Percentiles rank a stretch among this genome's conserved stretches.
phyloP scores from a whole-genome alignment of 768 basidiomycete genomes.

The Termitomyces sp. region DNA sequence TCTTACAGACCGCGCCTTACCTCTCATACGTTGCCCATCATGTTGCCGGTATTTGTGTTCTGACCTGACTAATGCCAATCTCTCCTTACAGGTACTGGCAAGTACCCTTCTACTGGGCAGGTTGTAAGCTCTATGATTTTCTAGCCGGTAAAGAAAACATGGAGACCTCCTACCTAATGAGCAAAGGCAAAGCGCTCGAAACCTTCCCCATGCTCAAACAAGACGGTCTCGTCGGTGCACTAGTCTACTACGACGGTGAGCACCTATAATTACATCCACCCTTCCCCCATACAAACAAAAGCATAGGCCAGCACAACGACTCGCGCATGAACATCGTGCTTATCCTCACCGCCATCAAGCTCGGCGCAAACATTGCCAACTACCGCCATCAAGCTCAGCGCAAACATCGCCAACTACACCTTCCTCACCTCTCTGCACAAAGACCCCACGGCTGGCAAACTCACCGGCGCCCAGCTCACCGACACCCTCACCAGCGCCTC shows the following conservation, averaged over 20 bases:
- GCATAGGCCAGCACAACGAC: slow-evolving; percentile 92
- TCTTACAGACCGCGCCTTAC: slow-evolving; percentile 94
- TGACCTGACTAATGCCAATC: not conserved
- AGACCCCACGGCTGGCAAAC: slow-evolving; percentile 41
- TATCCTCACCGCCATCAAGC: slow-evolving; percentile 89
- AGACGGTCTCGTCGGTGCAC: slow-evolving; percentile 86
- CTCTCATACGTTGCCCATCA: slow-evolving; percentile 89
- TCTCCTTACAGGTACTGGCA: slow-evolving; percentile 77
- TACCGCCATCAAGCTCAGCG: no score
- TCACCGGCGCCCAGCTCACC: slow-evolving; percentile 69
- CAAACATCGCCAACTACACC: slow-evolving; percentile 83
- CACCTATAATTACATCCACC: slow-evolving; percentile 16
- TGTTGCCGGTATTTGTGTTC: slow-evolving; percentile 52
- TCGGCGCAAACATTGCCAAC: no score
- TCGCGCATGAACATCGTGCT: slow-evolving; percentile 97
- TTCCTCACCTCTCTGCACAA: slow-evolving; percentile 80
- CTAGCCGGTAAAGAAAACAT: slow-evolving; percentile 96
- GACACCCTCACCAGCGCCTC: slow-evolving; percentile 82
- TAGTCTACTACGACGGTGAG: slow-evolving; percentile 95
- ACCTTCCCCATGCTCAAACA: slow-evolving; percentile 95
- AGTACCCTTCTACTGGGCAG: slow-evolving; percentile 91
- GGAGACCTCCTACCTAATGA: slow-evolving; percentile 94
- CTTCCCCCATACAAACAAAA: not conserved
- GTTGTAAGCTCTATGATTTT: slow-evolving; percentile 94
- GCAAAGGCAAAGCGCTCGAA: slow-evolving; percentile 87